These are phyloP conservation scores for Neostapfia colusana DNA, from an alignment of 176 grass and related monocot species.

Conservation along the genomic window DNA sequence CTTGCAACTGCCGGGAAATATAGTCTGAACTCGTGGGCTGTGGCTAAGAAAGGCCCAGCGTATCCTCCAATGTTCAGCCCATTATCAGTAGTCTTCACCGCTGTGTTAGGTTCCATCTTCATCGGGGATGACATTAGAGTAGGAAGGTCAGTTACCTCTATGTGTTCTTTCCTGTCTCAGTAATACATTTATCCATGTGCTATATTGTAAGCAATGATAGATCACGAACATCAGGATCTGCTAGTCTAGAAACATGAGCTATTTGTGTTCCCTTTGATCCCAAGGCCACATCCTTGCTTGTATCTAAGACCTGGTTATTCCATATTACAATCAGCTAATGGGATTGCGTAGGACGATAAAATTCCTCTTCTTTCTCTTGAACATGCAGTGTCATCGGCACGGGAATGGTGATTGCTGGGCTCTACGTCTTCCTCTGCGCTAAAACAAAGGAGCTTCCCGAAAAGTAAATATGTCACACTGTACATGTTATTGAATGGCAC, in stretches of 20 bases:
- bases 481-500: neutral
- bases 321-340: neutral
- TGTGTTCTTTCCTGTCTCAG: neutral
- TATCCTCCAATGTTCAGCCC: slow-evolving; percentile 63
- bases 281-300: too few relatives aligned
- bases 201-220: neutral
- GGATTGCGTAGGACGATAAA: neutral
- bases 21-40: slow-evolving; percentile 51
- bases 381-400: slow-evolving; percentile 33
- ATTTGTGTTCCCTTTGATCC: too few relatives aligned
- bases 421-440: slow-evolving; percentile 43
- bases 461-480: neutral
- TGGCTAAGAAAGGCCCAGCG: slow-evolving; percentile 46
- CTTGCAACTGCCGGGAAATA: slow-evolving; percentile 52
- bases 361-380: neutral
- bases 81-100: slow-evolving; percentile 51
- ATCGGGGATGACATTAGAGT: slow-evolving; percentile 42
- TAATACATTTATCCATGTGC: neutral
- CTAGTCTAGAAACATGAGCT: too few relatives aligned
- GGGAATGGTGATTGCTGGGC: slow-evolving; percentile 21
- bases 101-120: slow-evolving; percentile 36
- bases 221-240: too few relatives aligned
- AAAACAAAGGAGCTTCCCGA: neutral
- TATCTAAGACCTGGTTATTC: neutral
- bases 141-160: slow-evolving; percentile 37